Evolutionary conservation across 208 protist genomes (phyloP).

Genomic region (Endotrypanum monterogeii): DNA sequence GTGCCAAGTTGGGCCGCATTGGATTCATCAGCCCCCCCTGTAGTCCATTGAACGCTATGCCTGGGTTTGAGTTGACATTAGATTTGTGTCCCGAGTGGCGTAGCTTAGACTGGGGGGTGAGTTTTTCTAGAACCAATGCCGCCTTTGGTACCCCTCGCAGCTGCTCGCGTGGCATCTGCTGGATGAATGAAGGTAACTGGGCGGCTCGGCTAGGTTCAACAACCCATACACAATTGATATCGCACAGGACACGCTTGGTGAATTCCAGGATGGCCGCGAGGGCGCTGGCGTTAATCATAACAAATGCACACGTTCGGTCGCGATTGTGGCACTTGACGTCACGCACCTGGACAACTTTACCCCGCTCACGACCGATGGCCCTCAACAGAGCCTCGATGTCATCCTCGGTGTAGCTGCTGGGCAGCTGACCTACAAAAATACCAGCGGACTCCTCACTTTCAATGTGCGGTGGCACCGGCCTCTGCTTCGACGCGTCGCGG

Average conservation of each 20-base stretch:
- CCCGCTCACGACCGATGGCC: constrained; percentile 55
- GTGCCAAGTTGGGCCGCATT: constrained; percentile 4
- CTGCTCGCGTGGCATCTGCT: constrained; percentile 58
- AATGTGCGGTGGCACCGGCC: constrained; percentile 34
- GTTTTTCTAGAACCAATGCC: constrained; percentile 73
- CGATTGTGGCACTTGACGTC: constrained; percentile 83
- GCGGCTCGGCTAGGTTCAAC: constrained; percentile 40
- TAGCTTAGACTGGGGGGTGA: constrained; percentile 47
- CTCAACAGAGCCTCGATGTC: constrained; percentile 74
- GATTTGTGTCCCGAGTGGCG: constrained; percentile 14
- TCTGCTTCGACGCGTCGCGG: constrained; percentile 48
- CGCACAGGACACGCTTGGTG: constrained; percentile 79
- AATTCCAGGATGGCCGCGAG: constrained; percentile 54
- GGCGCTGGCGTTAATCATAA: constrained; percentile 70
- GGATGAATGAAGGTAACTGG: constrained; percentile 52
- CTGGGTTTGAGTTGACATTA: not conserved
- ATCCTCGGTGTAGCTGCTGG: constrained; percentile 70
- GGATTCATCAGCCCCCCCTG: constrained; percentile 17
- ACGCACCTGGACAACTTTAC: constrained; percentile 57
- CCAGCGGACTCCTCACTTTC: constrained; percentile 54
- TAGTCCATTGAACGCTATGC: not conserved
- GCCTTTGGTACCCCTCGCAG: constrained; percentile 79
- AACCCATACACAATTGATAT: constrained; percentile 79
- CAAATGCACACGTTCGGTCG: constrained; percentile 86
- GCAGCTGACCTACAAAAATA: constrained; percentile 83